Percentiles rank a stretch among this genome's conserved stretches.
phyloP scores from a whole-genome alignment of 176 grass and related monocot species.

The Musa troglodytarum region DNA sequence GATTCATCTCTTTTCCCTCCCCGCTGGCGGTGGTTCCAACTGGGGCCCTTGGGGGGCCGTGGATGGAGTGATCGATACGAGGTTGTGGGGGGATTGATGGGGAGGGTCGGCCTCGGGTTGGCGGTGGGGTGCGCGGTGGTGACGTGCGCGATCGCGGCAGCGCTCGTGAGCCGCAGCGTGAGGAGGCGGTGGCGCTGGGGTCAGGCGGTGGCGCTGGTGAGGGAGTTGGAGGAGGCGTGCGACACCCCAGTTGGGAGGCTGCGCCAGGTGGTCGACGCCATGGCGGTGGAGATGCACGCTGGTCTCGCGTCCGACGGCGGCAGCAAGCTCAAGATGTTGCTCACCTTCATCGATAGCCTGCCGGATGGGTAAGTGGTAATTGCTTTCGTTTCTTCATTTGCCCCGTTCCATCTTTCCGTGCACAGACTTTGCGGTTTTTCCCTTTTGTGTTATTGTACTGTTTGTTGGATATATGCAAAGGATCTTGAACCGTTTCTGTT shows the following conservation, averaged over 20 bases:
- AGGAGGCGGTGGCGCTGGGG: slow-evolving; percentile 29
- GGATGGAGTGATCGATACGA: not conserved
- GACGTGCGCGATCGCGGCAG: slow-evolving; percentile 34
- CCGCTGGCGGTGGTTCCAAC: not conserved
- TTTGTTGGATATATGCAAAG: too few relatives aligned
- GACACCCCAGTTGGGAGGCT: slow-evolving; percentile 38
- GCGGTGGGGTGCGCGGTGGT: slow-evolving; percentile 26
- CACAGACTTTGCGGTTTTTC: not conserved
- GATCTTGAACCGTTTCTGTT: too few relatives aligned
- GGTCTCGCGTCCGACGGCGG: slow-evolving; percentile 47
- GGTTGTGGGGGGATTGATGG: not conserved
- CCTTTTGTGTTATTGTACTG: too few relatives aligned
- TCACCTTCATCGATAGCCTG: slow-evolving; percentile 53
- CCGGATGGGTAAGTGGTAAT: slow-evolving; percentile 28
- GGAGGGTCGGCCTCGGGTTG: slow-evolving; percentile 33
- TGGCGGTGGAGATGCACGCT: slow-evolving; percentile 61
- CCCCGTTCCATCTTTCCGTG: not conserved
- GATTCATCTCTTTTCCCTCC: not conserved
- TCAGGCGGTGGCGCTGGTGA: slow-evolving; percentile 34
- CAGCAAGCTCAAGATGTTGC: slow-evolving; percentile 64
- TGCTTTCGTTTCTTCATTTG: not conserved
- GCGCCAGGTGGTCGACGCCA: slow-evolving; percentile 42
- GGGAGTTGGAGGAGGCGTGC: slow-evolving; percentile 44
- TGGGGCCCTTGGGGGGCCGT: not conserved
- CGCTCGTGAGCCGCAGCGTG: slow-evolving; percentile 22